Conservation (phyloP, 768 basidiomycete species). For the Collybia mongolica region DNA sequence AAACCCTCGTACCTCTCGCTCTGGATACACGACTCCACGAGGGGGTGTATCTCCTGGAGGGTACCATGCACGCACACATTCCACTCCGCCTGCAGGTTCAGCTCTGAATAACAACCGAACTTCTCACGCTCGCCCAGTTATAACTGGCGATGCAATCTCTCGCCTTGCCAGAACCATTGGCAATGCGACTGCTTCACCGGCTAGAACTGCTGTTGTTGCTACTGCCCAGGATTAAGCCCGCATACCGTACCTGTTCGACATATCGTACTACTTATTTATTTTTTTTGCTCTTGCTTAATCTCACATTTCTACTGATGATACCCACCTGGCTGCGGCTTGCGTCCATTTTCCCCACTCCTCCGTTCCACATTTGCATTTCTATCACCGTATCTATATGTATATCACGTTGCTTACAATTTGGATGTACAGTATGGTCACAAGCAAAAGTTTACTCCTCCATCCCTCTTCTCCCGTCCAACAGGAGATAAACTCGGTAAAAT, state of each 20-base stretch:
- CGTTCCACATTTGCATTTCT: neutral
- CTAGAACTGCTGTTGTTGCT: slow-evolving; percentile 19
- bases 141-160: slow-evolving; percentile 72
- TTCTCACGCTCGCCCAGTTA: slow-evolving; percentile 61
- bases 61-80: slow-evolving; percentile 62
- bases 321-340: slow-evolving; percentile 1
- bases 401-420: slow-evolving; percentile 9
- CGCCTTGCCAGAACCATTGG: slow-evolving; percentile 64
- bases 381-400: slow-evolving; percentile 7
- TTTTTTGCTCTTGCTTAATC: neutral
- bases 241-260: neutral
- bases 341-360: slow-evolving; percentile 1
- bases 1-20: slow-evolving; percentile 33
- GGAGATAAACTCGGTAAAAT: no score
- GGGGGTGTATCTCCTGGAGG: slow-evolving; percentile 29
- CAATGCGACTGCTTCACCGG: slow-evolving; percentile 18
- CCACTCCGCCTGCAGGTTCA: slow-evolving; percentile 51
- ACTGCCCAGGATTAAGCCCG: slow-evolving; percentile 25
- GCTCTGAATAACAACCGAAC: slow-evolving; percentile 33
- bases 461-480: no score
- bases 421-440: slow-evolving; percentile 16
- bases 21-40: slow-evolving; percentile 44
- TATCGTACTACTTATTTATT: slow-evolving; percentile 2
- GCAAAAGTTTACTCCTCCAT: neutral
- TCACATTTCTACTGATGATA: slow-evolving; percentile 1